These are phyloP conservation scores for Hansfordia pulvinata DNA, from an alignment of 2,329 filamentous ascomycete species.

Conservation along the genomic window DNA sequence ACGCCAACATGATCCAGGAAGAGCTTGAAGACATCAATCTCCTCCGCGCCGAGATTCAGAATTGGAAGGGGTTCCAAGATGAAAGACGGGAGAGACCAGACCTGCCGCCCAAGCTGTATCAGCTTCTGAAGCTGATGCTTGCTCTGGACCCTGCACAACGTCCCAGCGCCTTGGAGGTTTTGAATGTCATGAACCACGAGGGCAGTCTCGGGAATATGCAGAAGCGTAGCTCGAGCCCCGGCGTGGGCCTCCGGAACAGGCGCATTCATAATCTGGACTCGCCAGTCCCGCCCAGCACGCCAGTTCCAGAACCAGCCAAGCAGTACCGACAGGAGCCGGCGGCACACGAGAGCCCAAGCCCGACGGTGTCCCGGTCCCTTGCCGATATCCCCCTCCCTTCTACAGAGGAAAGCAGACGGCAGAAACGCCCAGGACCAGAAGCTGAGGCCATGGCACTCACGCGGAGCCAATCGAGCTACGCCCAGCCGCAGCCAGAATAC, in stretches of 20 bases:
- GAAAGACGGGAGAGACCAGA: slow-evolving; percentile 64
- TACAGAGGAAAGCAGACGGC: slow-evolving; percentile 14
- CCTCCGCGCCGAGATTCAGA: slow-evolving; percentile 71
- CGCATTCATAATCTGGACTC: slow-evolving; percentile 44
- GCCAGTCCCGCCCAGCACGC: slow-evolving; percentile 32
- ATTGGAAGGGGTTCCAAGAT: slow-evolving; percentile 79
- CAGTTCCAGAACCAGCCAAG: slow-evolving; percentile 26
- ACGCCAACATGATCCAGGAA: slow-evolving; percentile 75
- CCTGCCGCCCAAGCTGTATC: slow-evolving; percentile 74
- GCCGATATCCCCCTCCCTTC: slow-evolving; percentile 14
- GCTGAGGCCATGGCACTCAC: slow-evolving; percentile 24
- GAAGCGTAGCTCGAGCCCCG: slow-evolving; percentile 20
- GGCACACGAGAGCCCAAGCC: slow-evolving; percentile 5
- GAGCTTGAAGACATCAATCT: slow-evolving; percentile 84
- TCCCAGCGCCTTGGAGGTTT: slow-evolving; percentile 75
- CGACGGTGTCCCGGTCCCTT: slow-evolving; percentile 11
- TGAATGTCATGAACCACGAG: slow-evolving; percentile 63
- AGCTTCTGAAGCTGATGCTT: slow-evolving; percentile 67
- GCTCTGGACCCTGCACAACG: slow-evolving; percentile 63
- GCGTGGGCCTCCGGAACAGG: slow-evolving; percentile 25
- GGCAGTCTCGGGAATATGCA: slow-evolving; percentile 29
- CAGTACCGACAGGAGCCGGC: too few species aligned
- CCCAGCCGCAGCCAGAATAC: neutral
- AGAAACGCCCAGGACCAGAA: slow-evolving; percentile 16
- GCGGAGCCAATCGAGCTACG: slow-evolving; percentile 21